These are phyloP conservation scores for Isabelozyma rhagii DNA, from an alignment of 805 yeast genomes.

Conservation along the genomic window DNA sequence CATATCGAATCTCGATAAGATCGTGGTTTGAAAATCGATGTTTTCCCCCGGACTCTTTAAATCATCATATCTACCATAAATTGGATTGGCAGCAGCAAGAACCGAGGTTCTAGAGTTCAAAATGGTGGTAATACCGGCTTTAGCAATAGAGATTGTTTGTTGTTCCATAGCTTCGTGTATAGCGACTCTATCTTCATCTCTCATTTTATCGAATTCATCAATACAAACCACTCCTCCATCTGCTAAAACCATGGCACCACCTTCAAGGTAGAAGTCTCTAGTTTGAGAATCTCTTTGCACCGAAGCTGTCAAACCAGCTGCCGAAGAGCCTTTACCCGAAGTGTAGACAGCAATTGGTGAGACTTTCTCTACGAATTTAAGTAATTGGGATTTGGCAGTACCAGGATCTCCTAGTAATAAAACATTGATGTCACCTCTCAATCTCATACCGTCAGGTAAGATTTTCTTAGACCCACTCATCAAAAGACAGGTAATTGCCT, in stretches of 20 bases:
- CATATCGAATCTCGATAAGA: conserved; percentile 97
- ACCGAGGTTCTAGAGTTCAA: conserved; percentile 95
- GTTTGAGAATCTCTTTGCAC: conserved; percentile 90
- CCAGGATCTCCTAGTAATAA: conserved; percentile 96
- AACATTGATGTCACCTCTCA: conserved; percentile 96
- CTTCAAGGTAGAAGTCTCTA: conserved; percentile 92
- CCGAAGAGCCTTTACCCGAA: conserved; percentile 98
- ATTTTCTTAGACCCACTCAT: conserved; percentile 94
- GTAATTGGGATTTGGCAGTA: conserved; percentile 94
- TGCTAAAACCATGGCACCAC: conserved; percentile 99
- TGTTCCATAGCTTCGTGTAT: conserved; percentile 99
- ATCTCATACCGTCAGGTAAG: conserved; percentile 92
- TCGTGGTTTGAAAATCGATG: conserved; percentile 95
- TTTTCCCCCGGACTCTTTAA: conserved; percentile 96
- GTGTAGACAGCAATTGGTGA: conserved; percentile 95
- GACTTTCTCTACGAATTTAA: conserved; percentile 92
- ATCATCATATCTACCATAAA: conserved; percentile 95
- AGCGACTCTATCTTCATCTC: conserved; percentile 98
- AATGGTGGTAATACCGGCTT: conserved; percentile 97
- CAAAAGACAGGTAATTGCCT: conserved; percentile 84
- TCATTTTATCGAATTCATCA: conserved; percentile 98
- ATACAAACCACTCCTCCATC: conserved; percentile 99
- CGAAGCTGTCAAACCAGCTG: conserved; percentile 98
- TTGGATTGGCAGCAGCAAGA: conserved; percentile 96
- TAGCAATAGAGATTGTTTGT: conserved; percentile 97